Conservation (phyloP, 306 rosid genomes). For the Dalbergia cochinchinensis region DNA sequence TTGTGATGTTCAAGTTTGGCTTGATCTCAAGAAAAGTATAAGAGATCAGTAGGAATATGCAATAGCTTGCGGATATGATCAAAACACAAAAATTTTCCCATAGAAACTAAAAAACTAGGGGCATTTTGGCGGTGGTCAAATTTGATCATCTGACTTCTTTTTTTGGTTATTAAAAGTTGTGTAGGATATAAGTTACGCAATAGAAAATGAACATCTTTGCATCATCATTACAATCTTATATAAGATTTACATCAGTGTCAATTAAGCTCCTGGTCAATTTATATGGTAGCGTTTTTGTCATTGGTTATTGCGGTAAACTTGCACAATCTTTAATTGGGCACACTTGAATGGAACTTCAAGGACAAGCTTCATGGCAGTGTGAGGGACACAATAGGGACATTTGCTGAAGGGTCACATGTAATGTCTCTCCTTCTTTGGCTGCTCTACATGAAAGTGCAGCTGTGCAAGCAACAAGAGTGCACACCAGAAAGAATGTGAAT, state of each 20-base stretch:
- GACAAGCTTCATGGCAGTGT: constrained; percentile 2
- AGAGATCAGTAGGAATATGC: not conserved
- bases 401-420: not conserved
- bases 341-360: not conserved
- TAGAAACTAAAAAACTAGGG: constrained; percentile 34
- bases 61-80: not conserved
- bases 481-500: not conserved
- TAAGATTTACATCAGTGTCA: not conserved
- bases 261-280: not conserved
- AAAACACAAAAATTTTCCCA: constrained; percentile 2
- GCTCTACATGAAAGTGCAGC: not conserved
- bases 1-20: not conserved
- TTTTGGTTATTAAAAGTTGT: not conserved
- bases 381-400: constrained; percentile 1
- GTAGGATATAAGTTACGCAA: not conserved
- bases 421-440: not conserved
- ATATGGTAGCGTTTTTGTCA: not conserved
- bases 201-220: not conserved
- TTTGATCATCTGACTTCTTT: not conserved
- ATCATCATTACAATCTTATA: not conserved
- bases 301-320: not conserved
- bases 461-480: not conserved
- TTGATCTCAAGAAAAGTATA: not conserved
- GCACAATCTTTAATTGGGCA: constrained; percentile 29
- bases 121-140: constrained; percentile 42